Evolutionary conservation across 495 filamentous ascomycete genomes (phyloP).

Genomic region (Penicillium paxilli): DNA sequence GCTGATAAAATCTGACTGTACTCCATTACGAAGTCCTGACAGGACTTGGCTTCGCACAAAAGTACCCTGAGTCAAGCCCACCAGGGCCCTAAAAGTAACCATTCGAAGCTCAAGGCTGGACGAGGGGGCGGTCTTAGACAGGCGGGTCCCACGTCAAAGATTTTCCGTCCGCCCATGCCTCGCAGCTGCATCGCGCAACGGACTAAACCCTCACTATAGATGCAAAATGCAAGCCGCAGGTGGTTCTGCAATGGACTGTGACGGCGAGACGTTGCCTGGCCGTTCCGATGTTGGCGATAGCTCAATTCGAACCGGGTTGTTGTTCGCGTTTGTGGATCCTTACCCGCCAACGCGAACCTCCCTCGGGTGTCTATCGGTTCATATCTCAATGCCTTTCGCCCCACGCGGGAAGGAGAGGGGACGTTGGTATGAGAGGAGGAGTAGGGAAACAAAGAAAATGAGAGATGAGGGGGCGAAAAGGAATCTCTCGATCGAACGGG

Average conservation of each 20-base stretch:
- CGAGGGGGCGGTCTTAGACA: conserved; percentile 17
- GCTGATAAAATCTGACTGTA: background rate
- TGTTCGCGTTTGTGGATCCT: conserved; percentile 27
- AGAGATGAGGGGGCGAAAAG: background rate
- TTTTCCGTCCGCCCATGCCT: conserved; percentile 1
- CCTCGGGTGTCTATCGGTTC: conserved; percentile 6
- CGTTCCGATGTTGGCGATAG: conserved; percentile 14
- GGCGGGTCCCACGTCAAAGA: conserved; percentile 16
- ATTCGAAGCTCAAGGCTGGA: background rate
- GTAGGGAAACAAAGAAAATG: conserved; percentile 12
- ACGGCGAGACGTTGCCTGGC: conserved; percentile 5
- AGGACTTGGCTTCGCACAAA: background rate
- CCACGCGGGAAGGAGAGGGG: conserved; percentile 24
- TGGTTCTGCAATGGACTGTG: conserved; percentile 16
- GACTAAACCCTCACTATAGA: conserved; percentile 14
- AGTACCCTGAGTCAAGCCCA: background rate
- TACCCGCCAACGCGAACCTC: conserved; percentile 17
- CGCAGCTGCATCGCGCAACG: conserved; percentile 1
- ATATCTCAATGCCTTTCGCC: conserved; percentile 15
- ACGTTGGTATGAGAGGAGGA: background rate
- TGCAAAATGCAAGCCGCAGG: conserved; percentile 14
- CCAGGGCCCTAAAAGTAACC: too few species aligned
- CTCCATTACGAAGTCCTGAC: background rate
- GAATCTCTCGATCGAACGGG: background rate
- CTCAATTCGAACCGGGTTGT: conserved; percentile 2